Conservation (phyloP, 2,329 filamentous ascomycete species). For the Scedosporium minutisporum region DNA sequence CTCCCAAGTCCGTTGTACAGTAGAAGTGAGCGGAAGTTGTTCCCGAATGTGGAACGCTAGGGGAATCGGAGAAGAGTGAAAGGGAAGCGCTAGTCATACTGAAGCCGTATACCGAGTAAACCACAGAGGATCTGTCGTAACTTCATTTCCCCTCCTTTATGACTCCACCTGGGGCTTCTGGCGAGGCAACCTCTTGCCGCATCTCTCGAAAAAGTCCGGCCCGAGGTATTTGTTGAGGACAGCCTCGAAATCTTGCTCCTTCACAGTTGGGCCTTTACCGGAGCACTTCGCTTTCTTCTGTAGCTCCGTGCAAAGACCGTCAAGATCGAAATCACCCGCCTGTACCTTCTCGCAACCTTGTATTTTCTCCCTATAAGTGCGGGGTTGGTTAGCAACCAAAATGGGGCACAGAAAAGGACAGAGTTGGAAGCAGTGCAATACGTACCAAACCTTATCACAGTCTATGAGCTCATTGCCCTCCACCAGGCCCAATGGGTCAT, state of each 20-base stretch:
- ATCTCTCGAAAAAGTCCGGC: constrained; percentile 18
- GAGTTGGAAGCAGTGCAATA: constrained; percentile 11
- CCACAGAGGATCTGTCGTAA: no score
- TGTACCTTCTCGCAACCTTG: constrained; percentile 81
- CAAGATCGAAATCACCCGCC: constrained; percentile 85
- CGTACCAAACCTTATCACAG: constrained; percentile 91
- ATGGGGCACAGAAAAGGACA: background rate
- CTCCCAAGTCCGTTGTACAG: background rate
- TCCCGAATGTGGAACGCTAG: background rate
- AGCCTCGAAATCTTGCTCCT: constrained; percentile 77
- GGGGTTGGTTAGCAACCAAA: constrained; percentile 27
- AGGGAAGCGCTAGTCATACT: background rate
- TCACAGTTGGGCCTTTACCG: constrained; percentile 79
- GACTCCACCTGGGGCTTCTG: background rate
- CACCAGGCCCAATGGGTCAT: background rate
- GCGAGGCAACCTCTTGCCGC: background rate
- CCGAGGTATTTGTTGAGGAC: constrained; percentile 59
- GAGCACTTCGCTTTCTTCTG: constrained; percentile 95
- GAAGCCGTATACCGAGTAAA: no score
- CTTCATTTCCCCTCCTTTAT: no score
- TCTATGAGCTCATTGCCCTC: constrained; percentile 49
- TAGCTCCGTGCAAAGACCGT: constrained; percentile 83
- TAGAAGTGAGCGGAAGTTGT: background rate
- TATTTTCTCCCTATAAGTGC: constrained; percentile 65
- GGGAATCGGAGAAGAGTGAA: background rate